Percentiles rank a stretch among this genome's conserved stretches.
These are phyloP conservation scores for Stipa capillata DNA, from an alignment of 176 grass and related monocot species.

Conservation along the genomic window DNA sequence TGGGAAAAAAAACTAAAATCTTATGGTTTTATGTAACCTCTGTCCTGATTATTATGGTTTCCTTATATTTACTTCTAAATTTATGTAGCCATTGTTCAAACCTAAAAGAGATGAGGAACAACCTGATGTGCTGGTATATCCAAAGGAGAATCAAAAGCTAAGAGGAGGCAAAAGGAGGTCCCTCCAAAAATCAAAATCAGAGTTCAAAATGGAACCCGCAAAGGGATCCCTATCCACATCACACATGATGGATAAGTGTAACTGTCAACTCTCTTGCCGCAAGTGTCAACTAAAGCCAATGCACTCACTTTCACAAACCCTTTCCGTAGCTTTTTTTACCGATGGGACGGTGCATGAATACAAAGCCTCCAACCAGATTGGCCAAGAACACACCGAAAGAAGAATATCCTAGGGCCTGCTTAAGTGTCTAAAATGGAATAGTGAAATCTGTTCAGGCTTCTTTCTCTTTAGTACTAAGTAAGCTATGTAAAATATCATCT, in stretches of 20 bases:
- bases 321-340: not conserved
- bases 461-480: not conserved
- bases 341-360: not conserved
- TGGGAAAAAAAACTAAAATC: too few species aligned
- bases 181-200: not conserved
- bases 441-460: not conserved
- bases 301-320: slow-evolving; percentile 3
- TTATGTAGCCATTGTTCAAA: not conserved
- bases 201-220: slow-evolving; percentile 6
- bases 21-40: too few species aligned
- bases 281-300: slow-evolving; percentile 6
- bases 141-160: not conserved
- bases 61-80: too few species aligned
- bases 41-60: too few species aligned
- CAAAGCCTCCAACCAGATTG: not conserved
- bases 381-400: not conserved
- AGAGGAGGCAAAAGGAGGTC: slow-evolving; percentile 11
- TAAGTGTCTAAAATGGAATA: not conserved
- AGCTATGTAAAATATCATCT: too few species aligned
- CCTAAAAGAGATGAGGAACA: not conserved
- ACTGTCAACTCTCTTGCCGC: slow-evolving; percentile 11
- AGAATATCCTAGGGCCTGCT: not conserved
- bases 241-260: not conserved
- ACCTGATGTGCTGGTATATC: not conserved
- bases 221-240: not conserved